Conservation (phyloP, 1,284 basidiomycete species). For the Hymenochaete sp. region DNA sequence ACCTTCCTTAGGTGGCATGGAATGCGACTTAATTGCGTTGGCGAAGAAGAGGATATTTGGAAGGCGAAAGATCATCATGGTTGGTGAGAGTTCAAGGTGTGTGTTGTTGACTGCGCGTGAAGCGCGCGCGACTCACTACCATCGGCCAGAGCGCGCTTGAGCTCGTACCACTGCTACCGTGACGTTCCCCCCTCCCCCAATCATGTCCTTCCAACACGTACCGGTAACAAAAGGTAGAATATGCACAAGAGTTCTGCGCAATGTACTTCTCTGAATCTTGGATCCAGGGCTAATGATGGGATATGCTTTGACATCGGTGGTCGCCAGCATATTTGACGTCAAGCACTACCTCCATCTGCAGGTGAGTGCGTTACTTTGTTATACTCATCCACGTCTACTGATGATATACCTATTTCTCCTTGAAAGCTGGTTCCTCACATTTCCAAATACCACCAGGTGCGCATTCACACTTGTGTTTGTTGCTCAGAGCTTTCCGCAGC, state of each 20-base stretch:
- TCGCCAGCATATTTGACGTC: constrained; percentile 70
- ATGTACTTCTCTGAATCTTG: constrained; percentile 34
- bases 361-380: constrained; percentile 30
- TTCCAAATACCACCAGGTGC: constrained; percentile 60
- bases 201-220: constrained; percentile 74
- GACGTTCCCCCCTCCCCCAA: too few species aligned
- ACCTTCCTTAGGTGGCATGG: too few species aligned
- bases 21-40: too few species aligned
- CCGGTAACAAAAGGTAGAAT: constrained; percentile 64
- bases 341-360: constrained; percentile 85
- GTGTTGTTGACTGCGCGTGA: too few species aligned
- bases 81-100: too few species aligned
- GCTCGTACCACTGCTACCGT: too few species aligned
- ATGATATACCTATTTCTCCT: not conserved
- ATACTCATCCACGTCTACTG: constrained; percentile 1
- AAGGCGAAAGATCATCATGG: too few species aligned
- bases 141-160: too few species aligned
- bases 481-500: not conserved
- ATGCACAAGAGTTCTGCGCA: constrained; percentile 23
- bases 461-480: constrained; percentile 3
- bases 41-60: too few species aligned
- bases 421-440: constrained; percentile 59
- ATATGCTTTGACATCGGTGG: constrained; percentile 59
- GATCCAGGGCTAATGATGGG: constrained; percentile 68
- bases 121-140: too few species aligned